Evolutionary conservation across 1,284 basidiomycete species (phyloP), one percentile per base, ranked within the genome.

Genomic region (Trichosporon sp.): DNA sequence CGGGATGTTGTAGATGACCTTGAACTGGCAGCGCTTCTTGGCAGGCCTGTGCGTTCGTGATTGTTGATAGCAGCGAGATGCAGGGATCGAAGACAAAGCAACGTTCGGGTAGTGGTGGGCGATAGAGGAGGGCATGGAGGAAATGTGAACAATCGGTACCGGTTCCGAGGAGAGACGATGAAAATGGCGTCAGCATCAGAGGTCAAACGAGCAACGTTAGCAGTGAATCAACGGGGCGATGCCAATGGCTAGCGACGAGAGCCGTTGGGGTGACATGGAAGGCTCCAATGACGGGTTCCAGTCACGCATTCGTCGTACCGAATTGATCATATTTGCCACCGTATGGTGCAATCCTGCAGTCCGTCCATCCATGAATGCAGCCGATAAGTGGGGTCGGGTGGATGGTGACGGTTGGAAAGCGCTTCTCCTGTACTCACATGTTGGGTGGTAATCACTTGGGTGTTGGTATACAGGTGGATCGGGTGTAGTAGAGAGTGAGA

Each of bases 1-100:
- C 72, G 82, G 78, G 77, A 82, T 80, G 81, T 83, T 83, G 80
- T 82, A 83, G 70, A 84, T 80, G 74, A 84, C 81, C 40, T 77
- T 77, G 78, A 78, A 83, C 73, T 81, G 81, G 71, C 83, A 84
- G 64, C 82, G 79, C 72, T 82, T 83, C 80, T 84, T 84, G 77
- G 80, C 82, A 37, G 82, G 81, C 83, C 83, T 84, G 78, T 32
- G 70, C 35, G 48, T 11, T 11, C 35, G 54, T 21, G 40, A 21
- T 32, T 65, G n/a, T 61, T 12, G 54, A 26, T 38, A 12, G 48
- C 35, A 37, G 10, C 32, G 26, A 56, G 14, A 32, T 26, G 26
- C 26, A 26, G 26, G 26, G 26, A 26, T 21, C 19, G 19, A 26
- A 5, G 43, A 54, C 19, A 26, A 16, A 2, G 21, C 21, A 26